Conservation (phyloP, 768 basidiomycete genomes). For the Leccinum ochraceum region DNA sequence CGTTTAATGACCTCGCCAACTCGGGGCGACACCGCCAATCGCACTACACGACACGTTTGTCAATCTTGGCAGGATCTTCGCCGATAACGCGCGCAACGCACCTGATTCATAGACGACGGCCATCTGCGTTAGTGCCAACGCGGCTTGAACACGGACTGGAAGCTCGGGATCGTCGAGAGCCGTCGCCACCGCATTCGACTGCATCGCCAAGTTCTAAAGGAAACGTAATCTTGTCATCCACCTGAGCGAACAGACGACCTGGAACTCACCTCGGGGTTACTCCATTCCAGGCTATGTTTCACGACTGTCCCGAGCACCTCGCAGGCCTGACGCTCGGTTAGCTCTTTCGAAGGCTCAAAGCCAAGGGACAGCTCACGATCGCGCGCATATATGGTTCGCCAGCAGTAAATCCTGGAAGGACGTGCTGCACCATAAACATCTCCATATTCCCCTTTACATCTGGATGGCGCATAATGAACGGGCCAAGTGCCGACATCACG, state of each 20-base stretch:
- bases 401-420: constrained; percentile 69
- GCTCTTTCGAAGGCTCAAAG: neutral
- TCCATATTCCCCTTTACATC: constrained; percentile 78
- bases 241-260: neutral
- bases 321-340: constrained; percentile 56
- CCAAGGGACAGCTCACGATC: constrained; percentile 54
- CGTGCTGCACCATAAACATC: constrained; percentile 69
- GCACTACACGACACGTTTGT: constrained; percentile 46
- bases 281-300: constrained; percentile 68
- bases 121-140: constrained; percentile 77
- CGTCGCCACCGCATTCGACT: constrained; percentile 41
- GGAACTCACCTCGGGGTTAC: constrained; percentile 54
- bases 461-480: constrained; percentile 83
- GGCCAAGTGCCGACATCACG: constrained; percentile 74
- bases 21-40: constrained; percentile 65
- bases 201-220: constrained; percentile 55
- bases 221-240: neutral
- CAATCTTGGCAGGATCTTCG: neutral
- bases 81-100: constrained; percentile 30
- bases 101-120: constrained; percentile 63
- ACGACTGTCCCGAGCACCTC: constrained; percentile 78
- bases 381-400: constrained; percentile 74
- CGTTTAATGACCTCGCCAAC: constrained; percentile 89
- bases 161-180: no score
- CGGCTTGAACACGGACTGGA: constrained; percentile 83